Base-by-base conservation (phyloP, 2,329 filamentous ascomycete species). In the Epichloe elymi region DNA sequence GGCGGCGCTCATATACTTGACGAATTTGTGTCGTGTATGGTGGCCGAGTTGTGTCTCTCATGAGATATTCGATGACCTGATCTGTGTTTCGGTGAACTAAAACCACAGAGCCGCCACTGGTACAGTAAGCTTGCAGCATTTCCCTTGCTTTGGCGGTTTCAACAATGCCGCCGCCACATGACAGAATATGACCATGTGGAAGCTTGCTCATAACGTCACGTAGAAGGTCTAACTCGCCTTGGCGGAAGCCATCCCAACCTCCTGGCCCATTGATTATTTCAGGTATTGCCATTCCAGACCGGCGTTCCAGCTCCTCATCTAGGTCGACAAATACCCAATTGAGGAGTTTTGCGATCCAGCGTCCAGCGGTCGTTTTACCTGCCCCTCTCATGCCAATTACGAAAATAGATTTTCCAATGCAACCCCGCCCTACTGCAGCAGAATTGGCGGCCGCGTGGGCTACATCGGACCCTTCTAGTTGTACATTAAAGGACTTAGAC, bases 351-450 rank as follows among this genome's bases (percentile, higher is more conserved):
- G 86, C 83, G 61, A 93, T 84, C 88, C 90, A 95, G 14, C 80
- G 78, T 49, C 93, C 93, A 37, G 87, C 85, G 0, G 93, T 98
- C 0, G 93, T 96, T 72, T 98, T 98, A 26, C 93, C 93, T 40
- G 90, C 93, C 51, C 93, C 93, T 57, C 93, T 82, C 93, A 98
- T 98, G 10, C 93, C 93, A 58, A 98, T 91, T 54, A 98, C 84
- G 69, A 96, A 89, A 48, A 97, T 83, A 0, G 90, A 95, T 46
- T 79, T 77, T 59, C 79, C 68, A 35, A 63, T 57, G 12, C 48
- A 26, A 5, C 42, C 20, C 4, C 50, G 40, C 19, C 41, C 45
- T n/a, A 40, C 48, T n/a, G 54, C 14, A 3, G 51, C 52, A 17
- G 54, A 51, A 12, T 59, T 54, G 26, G 60, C 48, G 6, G 44